Conservation (phyloP, 352 stramenopile genomes). For the Phytophthora brassicae region DNA sequence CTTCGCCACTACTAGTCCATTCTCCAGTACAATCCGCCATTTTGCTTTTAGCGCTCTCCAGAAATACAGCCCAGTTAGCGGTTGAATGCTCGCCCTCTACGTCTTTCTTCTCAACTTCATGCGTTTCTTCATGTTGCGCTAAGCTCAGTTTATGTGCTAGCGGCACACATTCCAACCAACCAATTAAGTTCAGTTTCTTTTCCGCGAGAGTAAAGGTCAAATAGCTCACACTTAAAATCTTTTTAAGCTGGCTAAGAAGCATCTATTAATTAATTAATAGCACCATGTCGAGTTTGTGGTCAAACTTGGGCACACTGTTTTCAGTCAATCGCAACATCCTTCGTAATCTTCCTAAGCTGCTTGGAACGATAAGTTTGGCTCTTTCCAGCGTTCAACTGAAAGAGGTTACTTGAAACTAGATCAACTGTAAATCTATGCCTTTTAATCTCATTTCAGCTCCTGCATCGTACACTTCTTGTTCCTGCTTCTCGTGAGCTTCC, state of each 20-base stretch:
- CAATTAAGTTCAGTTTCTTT: neutral
- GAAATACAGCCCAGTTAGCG: slow-evolving; percentile 11
- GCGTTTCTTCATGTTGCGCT: neutral
- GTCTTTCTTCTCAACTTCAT: neutral
- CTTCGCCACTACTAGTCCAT: slow-evolving; percentile 6
- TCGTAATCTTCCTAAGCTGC: slow-evolving; percentile 4
- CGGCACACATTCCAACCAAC: slow-evolving; percentile 25
- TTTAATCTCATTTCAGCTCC: slow-evolving; percentile 10
- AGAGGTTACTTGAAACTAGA: slow-evolving; percentile 13
- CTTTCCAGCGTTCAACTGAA: slow-evolving; percentile 2
- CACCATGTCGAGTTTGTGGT: slow-evolving; percentile 10
- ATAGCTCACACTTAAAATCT: slow-evolving; percentile 12
- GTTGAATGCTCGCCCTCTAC: neutral
- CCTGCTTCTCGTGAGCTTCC: slow-evolving; percentile 5
- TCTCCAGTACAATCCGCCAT: slow-evolving; percentile 37
- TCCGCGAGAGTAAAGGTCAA: slow-evolving; percentile 5
- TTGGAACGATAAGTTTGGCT: neutral
- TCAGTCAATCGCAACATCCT: slow-evolving; percentile 21
- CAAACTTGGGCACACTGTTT: slow-evolving; percentile 7
- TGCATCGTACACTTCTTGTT: slow-evolving; percentile 10
- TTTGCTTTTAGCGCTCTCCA: slow-evolving; percentile 14
- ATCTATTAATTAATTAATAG: no score
- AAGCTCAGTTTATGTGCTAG: slow-evolving; percentile 3
- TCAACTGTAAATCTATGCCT: slow-evolving; percentile 11
- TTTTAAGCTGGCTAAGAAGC: slow-evolving; percentile 8